Evolutionary conservation across 805 yeast species (phyloP), one percentile per base, ranked within the genome.

Genomic region (Naumovozyma dairenensis): DNA sequence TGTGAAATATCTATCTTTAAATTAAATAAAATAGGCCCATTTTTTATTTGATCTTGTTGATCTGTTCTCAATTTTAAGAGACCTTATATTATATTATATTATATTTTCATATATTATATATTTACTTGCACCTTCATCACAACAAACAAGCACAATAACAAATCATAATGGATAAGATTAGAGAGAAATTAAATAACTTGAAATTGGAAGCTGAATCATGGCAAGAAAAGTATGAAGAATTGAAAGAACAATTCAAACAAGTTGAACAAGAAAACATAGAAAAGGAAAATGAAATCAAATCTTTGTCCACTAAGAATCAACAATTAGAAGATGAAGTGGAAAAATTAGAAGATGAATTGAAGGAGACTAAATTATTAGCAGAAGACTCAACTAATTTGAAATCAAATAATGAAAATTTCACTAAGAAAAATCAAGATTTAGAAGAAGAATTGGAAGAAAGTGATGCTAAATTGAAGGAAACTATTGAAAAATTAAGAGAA

Each of bases 131-230:
- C 20, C 29, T 22, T 20, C 16, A 10, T 17, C 16, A 27, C 16
- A 27, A 16, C n/a, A 27, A 14, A 20, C 6, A 12, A 16, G 6
- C 17, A 27, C 20, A 26, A 27, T n/a, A n/a, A n/a, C n/a, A n/a
- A n/a, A n/a, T n/a, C 36, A 62, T 43, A 41, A 72, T 72, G 77
- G 78, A 72, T 51, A 72, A 70, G 60, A 70, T 72, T 49, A 72
- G 71, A 65, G 78, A 72, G 52, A 86, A 85, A 74, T 69, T 86
- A 67, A 79, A 69, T 71, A 77, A 77, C 65, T 77, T 92, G 63
- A 87, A 89, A 67, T 70, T 83, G 53, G 97, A 92, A 60, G 89
- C 95, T 48, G 98, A 92, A 69, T 70, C 80, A 52, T 93, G 98
- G 85, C 96, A 89, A 69, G 96, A 85, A 62, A 84, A 86, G 70